Base-by-base conservation (phyloP, 805 yeast genomes). In the Maudiozyma bulderi region DNA sequence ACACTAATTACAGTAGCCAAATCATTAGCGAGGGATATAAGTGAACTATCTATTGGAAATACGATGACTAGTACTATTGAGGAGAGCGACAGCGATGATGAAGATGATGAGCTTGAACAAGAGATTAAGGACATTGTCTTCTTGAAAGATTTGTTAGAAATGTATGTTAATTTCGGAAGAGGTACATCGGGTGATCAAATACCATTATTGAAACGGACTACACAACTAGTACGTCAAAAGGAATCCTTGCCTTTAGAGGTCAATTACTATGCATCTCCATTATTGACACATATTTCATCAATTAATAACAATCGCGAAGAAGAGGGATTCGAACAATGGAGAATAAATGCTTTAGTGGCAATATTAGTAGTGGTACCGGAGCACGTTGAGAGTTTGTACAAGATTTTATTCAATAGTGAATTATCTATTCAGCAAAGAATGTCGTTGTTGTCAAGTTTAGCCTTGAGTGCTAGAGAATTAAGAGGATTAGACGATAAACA, bases 401-500 rank as follows among this genome's bases (percentile, higher is more conserved):
- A 70, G 30, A 62, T 82, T 14, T 67, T 89, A 14, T 68, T 78
- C 35, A 71, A 75, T 0, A 89, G 90, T 0, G 99, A 91, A 58
- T 79, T 84, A 52, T 87, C 95, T 0, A 62, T 93, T 15, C 93
- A 85, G 52, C 90, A 83, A 51, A 66, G 98, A 44, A 72, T 90
- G 67, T 67, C 77, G 31, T 71, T 90, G 8, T 64, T 93, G 15
- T 78, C 90, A 5, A 69, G 86, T 0, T 60, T 87, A 10, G 82
- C 90, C 0, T 66, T 89, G 28, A 77, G 86, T 3, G 87, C 89
- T 0, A 66, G 95, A 51, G 88, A 85, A 53, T 69, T 89, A 8
- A 70, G 84, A 42, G 91, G 89, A 0, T 62, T 72, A 32, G 72
- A 74, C 5, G 91, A 83, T 60, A 37, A 52, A 10, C 73, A 72